Percentiles rank a stretch among this genome's conserved stretches.
Evolutionary conservation across 805 yeast genomes (phyloP).

Genomic region (Trichomonascus vanleenenianus): DNA sequence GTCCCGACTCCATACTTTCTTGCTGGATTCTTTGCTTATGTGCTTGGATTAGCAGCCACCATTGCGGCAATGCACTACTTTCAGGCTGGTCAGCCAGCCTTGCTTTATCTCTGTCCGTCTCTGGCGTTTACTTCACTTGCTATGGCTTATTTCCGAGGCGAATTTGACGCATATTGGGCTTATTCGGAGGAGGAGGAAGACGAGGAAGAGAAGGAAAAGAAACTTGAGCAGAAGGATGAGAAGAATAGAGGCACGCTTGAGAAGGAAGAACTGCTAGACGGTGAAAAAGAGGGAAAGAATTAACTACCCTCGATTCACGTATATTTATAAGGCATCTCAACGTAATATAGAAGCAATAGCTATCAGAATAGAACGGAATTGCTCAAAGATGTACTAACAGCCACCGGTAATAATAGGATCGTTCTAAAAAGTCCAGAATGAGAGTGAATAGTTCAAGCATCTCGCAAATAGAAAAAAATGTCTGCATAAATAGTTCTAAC

Average conservation of each 20-base stretch:
- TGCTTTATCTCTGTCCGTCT: slow-evolving; percentile 54
- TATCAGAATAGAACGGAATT: too few relatives aligned
- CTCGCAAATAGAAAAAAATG: too few relatives aligned
- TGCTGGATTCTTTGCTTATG: slow-evolving; percentile 40
- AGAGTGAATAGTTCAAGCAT: too few relatives aligned
- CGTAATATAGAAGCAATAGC: neutral
- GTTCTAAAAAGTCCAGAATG: too few relatives aligned
- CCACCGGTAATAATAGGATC: too few relatives aligned
- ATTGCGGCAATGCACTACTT: slow-evolving; percentile 33
- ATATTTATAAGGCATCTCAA: neutral
- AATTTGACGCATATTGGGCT: slow-evolving; percentile 34
- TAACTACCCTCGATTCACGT: neutral
- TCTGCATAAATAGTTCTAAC: neutral
- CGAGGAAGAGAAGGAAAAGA: slow-evolving; percentile 16
- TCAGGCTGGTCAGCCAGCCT: slow-evolving; percentile 56
- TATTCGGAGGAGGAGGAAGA: slow-evolving; percentile 21
- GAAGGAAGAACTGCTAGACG: neutral
- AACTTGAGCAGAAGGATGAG: slow-evolving; percentile 3
- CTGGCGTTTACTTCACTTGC: slow-evolving; percentile 29
- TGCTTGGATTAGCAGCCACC: slow-evolving; percentile 39
- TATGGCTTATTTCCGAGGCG: slow-evolving; percentile 35
- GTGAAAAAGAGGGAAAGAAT: neutral
- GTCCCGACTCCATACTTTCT: slow-evolving; percentile 41
- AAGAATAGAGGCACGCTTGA: neutral
- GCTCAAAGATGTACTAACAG: too few relatives aligned